These are phyloP conservation scores for Abrus pulchellus DNA, from an alignment of 306 rosid species.

Conservation along the genomic window DNA sequence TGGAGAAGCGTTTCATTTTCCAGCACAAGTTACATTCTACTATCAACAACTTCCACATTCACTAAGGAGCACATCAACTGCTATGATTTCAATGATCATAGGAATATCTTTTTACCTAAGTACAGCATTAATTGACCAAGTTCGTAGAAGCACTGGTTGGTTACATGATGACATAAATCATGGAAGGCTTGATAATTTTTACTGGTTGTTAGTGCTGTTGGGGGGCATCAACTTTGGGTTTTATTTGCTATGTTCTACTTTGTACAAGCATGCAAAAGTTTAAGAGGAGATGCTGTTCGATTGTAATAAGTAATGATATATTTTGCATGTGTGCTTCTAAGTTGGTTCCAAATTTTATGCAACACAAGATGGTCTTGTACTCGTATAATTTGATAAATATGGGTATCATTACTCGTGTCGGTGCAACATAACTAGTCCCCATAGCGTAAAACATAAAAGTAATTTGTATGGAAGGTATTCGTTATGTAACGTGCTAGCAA, in stretches of 20 bases:
- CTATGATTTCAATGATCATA: constrained; percentile 61
- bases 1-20: constrained; percentile 81
- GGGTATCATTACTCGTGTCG: too few relatives aligned
- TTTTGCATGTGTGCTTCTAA: too few relatives aligned
- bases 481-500: too few relatives aligned
- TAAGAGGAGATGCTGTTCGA: neutral
- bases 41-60: constrained; percentile 73
- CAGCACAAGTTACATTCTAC: constrained; percentile 70
- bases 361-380: too few relatives aligned
- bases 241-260: constrained; percentile 54
- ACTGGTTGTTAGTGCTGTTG: constrained; percentile 62
- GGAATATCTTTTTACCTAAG: constrained; percentile 64
- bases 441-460: too few relatives aligned
- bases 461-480: too few relatives aligned
- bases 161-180: constrained; percentile 64
- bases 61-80: constrained; percentile 62
- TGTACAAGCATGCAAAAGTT: constrained; percentile 57
- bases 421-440: too few relatives aligned
- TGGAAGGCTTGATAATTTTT: constrained; percentile 63
- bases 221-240: constrained; percentile 67
- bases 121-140: constrained; percentile 52
- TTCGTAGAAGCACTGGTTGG: constrained; percentile 64
- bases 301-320: neutral
- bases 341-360: too few relatives aligned
- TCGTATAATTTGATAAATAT: too few relatives aligned